A percentile compares a stretch with the other conserved stretches of the same genome.
Conservation (phyloP, 768 basidiomycete genomes). For the Leccinum longicurvipes region DNA sequence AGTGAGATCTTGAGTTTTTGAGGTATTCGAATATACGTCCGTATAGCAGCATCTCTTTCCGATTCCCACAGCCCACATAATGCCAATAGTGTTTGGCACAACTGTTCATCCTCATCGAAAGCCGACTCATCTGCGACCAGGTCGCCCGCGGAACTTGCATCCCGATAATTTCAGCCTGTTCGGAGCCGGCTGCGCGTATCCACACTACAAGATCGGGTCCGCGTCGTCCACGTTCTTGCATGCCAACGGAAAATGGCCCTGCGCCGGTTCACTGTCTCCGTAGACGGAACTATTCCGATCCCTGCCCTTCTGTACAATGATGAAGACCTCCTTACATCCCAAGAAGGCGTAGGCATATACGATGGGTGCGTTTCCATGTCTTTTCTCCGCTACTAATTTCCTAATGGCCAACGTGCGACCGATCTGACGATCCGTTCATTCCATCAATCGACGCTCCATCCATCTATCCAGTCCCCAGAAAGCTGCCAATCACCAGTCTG, state of each 20-base stretch:
- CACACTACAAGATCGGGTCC: conserved; percentile 1
- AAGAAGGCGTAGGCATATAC: conserved; percentile 86
- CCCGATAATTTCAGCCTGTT: neutral
- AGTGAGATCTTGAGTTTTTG: conserved; percentile 6
- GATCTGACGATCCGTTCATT: conserved; percentile 14
- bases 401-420: conserved; percentile 16
- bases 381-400: conserved; percentile 7
- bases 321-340: conserved; percentile 69
- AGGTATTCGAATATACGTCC: conserved; percentile 9
- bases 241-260: conserved; percentile 43
- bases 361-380: conserved; percentile 62
- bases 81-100: conserved; percentile 4
- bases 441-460: conserved; percentile 31
- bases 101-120: conserved; percentile 1
- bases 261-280: conserved; percentile 48
- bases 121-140: conserved; percentile 8
- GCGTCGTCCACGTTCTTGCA: conserved; percentile 1
- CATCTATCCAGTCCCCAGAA: conserved; percentile 65
- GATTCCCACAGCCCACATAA: conserved; percentile 10
- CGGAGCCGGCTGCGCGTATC: neutral
- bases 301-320: conserved; percentile 75
- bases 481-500: conserved; percentile 72
- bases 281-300: conserved; percentile 79
- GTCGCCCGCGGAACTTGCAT: neutral
- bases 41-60: neutral